Evolutionary conservation across 257 asterid genomes (phyloP).

Genomic region (Przewalskia tangutica): DNA sequence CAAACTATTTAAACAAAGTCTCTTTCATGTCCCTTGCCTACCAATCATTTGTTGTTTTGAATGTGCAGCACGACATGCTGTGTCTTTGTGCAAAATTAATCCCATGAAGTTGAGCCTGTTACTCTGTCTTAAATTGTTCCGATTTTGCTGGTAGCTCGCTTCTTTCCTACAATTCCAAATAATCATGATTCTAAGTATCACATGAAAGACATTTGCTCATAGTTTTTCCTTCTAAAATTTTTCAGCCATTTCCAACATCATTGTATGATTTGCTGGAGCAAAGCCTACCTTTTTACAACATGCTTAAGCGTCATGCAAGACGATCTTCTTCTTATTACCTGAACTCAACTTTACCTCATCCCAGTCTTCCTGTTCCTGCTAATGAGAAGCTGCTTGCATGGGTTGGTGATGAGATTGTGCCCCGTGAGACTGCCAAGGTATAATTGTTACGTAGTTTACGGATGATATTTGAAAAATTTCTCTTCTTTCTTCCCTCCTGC

Average conservation of each 20-base stretch:
- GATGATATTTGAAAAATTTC: neutral
- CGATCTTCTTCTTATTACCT: constrained; percentile 7
- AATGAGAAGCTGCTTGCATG: constrained; percentile 81
- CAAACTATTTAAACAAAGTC: neutral
- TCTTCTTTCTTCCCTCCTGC: neutral
- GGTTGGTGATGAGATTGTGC: constrained; percentile 83
- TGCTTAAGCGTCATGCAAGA: constrained; percentile 44
- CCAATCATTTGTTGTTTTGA: neutral
- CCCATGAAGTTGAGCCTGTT: neutral
- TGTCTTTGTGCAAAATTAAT: neutral
- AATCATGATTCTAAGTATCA: too few relatives aligned
- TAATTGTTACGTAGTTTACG: neutral
- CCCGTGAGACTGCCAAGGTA: constrained; percentile 94
- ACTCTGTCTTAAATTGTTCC: neutral
- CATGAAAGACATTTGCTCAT: neutral
- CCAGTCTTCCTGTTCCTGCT: constrained; percentile 60
- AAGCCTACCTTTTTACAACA: constrained; percentile 70
- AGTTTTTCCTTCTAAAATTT: neutral
- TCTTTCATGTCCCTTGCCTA: neutral
- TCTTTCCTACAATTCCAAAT: too few relatives aligned
- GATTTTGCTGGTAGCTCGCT: neutral
- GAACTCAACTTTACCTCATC: constrained; percentile 22
- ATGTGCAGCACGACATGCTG: neutral
- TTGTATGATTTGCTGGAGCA: constrained; percentile 74
- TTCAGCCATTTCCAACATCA: constrained; percentile 69